Evolutionary conservation across 192 early-diverging fungal genomes (phyloP), one percentile per base, ranked within the genome.

Genomic region (Podila epigama): DNA sequence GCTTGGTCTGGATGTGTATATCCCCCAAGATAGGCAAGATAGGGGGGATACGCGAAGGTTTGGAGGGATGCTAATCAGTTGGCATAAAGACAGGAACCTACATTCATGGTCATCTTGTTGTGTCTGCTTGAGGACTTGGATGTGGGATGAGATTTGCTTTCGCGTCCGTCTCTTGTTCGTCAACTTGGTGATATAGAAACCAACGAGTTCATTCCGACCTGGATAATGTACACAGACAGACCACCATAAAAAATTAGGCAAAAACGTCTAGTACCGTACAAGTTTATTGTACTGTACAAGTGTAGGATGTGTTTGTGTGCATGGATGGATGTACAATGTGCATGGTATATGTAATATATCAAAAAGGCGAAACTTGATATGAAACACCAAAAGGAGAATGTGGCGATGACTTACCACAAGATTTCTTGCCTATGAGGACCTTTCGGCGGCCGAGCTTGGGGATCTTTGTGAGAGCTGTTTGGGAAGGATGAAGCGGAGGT

Each of bases 161-260:
- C 44, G n/a, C 25, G 44, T 48, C 44, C 44, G n/a, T 16, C n/a
- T 48, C 44, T 48, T 48, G 44, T 48, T 48, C n/a, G 44, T 48
- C n/a, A 48, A 22, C 44, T 25, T 48, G n/a, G 44, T 48, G 44
- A 48, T 48, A 22, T 48, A 48, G 25, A 48, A 48, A 10, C 44
- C 44, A 7, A 48, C 44, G n/a, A 48, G 4, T 15, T 48, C 44
- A 22, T 48, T 48, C 25, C 44, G 44, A 16, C 44, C 44, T 48
- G 44, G 9, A 7, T 7, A 48, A 48, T 16, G 4, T 9, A 22
- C 7, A 48, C 7, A 48, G n/a, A 20, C n/a, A 48, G 11, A 39
- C 6, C 7, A 39, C 6, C 6, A 13, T 39, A 22, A 22, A 22
- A 20, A 48, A n/a, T n/a, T n/a, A n/a, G n/a, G n/a, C n/a, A n/a